These are phyloP conservation scores for Chytriomyces hyalinus DNA, from an alignment of 192 early-diverging fungal species.

Conservation along the genomic window DNA sequence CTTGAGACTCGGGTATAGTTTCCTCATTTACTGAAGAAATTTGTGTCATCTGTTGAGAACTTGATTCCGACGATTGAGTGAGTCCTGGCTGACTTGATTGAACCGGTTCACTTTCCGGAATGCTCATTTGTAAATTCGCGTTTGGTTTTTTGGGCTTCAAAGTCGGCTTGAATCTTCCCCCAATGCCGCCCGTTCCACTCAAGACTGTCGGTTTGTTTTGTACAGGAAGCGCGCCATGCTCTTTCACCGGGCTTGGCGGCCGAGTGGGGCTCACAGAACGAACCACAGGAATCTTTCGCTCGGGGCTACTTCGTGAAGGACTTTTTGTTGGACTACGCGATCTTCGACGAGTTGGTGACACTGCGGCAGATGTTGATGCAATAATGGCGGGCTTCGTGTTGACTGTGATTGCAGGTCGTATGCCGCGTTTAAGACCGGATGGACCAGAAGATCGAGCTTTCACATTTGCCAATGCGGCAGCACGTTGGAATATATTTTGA, in stretches of 20 bases:
- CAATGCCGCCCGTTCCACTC: background rate
- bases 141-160: slow-evolving; percentile 1
- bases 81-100: background rate
- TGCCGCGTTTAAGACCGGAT: background rate
- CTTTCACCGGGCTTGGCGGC: background rate
- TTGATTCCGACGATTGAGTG: background rate
- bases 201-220: background rate
- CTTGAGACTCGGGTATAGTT: background rate
- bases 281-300: background rate
- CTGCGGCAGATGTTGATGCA: background rate
- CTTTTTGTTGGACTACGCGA: background rate
- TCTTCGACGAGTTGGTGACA: background rate
- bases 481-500: background rate
- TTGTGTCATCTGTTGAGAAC: no score
- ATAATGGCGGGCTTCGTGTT: background rate
- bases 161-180: slow-evolving; percentile 1
- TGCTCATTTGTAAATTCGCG: background rate
- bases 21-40: no score
- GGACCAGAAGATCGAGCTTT: background rate
- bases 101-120: background rate
- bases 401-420: background rate
- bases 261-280: background rate
- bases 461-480: background rate
- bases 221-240: background rate
- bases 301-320: background rate